Evolutionary conservation across 352 stramenopile species (phyloP), one percentile per base, ranked within the genome.

Genomic region (Pythium sukuiense): DNA sequence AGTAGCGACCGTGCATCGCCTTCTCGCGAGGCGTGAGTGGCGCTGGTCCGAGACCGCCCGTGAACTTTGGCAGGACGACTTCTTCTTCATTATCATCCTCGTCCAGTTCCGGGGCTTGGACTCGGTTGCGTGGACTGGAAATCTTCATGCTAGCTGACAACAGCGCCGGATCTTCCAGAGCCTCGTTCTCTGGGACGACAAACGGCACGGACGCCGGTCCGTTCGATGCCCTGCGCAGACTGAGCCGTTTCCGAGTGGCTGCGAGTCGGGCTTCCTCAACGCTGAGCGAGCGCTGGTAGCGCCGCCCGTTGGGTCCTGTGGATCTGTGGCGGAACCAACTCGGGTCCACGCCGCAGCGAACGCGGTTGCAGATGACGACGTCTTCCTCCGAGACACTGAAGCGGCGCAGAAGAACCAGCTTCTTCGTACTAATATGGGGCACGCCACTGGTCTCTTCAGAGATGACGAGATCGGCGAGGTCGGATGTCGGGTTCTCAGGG

Each of bases 351-450:
- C 79, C 79, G 59, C 73, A 83, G 60, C 81, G 81, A 57, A 87
- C 79, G 59, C 81, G 80, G 72, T 89, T 89, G 71, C 81, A 89
- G 69, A 89, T 74, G 43, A 89, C 81, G 49, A 89, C 72, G 69
- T 89, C 79, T 65, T 87, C 62, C 60, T 89, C 81, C 59, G 76
- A 55, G 33, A 89, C 77, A 60, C 78, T 89, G 55, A 89, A 87
- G 58, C 86, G 81, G 56, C 79, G 81, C 57, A 89, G 72, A 24
- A 89, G 71, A 12, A 86, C 60, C 27, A 89, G 76, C 46, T 83
- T 85, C 68, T 81, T 76, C 59, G 69, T 69, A 67, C 76, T 79
- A 32, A 73, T 46, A 54, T 67, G 67, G 50, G 72, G 69, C 45
- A 69, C 39, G n/a, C 55, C 58, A 45, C 74, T 65, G 57, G 72